Conservation (phyloP, 2,329 filamentous ascomycete genomes). For the Fusarium sublunatum region DNA sequence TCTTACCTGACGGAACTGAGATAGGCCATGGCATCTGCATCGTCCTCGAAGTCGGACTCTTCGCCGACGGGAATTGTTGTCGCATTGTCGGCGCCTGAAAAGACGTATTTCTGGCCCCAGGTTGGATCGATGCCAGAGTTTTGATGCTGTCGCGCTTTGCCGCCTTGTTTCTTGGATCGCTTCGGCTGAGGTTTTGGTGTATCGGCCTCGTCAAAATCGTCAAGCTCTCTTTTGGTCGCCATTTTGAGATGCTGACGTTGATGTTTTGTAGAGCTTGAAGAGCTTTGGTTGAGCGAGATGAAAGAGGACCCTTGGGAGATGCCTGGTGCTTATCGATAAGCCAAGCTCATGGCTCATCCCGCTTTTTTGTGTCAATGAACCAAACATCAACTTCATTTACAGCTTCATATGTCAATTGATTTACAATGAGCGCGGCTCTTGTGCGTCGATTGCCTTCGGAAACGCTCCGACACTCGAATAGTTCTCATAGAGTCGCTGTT, state of each 20-base stretch:
- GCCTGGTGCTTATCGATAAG: conserved; percentile 41
- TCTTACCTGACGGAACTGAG: conserved; percentile 76
- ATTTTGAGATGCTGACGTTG: conserved; percentile 39
- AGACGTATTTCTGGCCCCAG: conserved; percentile 78
- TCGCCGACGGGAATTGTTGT: conserved; percentile 61
- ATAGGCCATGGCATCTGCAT: conserved; percentile 76
- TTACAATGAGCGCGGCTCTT: conserved; percentile 50
- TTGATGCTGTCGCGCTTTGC: conserved; percentile 55
- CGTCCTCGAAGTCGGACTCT: conserved; percentile 74
- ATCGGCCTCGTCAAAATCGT: conserved; percentile 48
- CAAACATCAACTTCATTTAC: conserved; percentile 14
- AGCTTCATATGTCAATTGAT: conserved; percentile 40
- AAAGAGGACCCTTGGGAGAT: conserved; percentile 22
- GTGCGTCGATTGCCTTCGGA: conserved; percentile 42
- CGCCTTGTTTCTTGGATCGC: conserved; percentile 46
- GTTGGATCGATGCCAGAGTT: conserved; percentile 67
- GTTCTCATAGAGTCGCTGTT: not conserved
- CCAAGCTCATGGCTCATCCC: conserved; percentile 27
- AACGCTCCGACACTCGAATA: not conserved
- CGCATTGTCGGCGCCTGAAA: conserved; percentile 69
- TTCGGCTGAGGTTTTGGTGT: conserved; percentile 43
- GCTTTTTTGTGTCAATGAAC: conserved; percentile 16
- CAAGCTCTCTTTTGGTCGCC: conserved; percentile 52
- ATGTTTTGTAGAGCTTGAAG: conserved; percentile 15
- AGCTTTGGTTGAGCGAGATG: conserved; percentile 14